These are phyloP conservation scores for Penicillium sp. DNA, from an alignment of 2,329 filamentous ascomycete species.

Conservation along the genomic window DNA sequence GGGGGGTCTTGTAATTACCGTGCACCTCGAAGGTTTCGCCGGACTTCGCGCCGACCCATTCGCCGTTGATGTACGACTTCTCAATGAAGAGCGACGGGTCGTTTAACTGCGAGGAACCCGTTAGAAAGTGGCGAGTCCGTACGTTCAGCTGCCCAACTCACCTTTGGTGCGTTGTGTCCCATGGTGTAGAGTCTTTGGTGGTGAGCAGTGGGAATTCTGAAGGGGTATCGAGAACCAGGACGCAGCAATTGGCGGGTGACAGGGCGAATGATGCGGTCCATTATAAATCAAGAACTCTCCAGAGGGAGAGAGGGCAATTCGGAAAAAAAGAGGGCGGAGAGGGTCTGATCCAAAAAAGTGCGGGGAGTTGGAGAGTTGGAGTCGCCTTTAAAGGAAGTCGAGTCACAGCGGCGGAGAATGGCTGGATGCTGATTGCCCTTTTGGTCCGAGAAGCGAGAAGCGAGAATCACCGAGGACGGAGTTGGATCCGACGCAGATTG, in stretches of 20 bases:
- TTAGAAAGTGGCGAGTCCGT: background rate
- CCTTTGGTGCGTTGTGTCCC: slow-evolving; percentile 43
- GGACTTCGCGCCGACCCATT: slow-evolving; percentile 84
- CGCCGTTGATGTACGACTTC: slow-evolving; percentile 83
- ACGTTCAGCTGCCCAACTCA: slow-evolving; percentile 20
- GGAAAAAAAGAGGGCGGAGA: slow-evolving; percentile 13
- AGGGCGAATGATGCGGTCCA: slow-evolving; percentile 40
- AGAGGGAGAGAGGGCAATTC: slow-evolving; percentile 5
- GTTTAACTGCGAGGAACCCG: slow-evolving; percentile 60
- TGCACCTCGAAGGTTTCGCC: slow-evolving; percentile 89
- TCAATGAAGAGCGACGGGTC: slow-evolving; percentile 82
- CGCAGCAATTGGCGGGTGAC: slow-evolving; percentile 39
- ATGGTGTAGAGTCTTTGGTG: slow-evolving; percentile 45
- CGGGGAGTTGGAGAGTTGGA: slow-evolving; percentile 18
- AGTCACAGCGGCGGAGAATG: background rate
- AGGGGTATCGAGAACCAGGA: slow-evolving; percentile 38
- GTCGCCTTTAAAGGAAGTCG: slow-evolving; percentile 17
- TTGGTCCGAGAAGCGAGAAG: slow-evolving; percentile 20
- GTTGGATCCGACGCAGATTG: slow-evolving; percentile 14
- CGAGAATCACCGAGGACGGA: slow-evolving; percentile 27
- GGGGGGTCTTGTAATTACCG: slow-evolving; percentile 48
- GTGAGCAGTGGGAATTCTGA: slow-evolving; percentile 34
- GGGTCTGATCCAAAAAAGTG: slow-evolving; percentile 12
- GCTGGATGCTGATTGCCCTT: slow-evolving; percentile 25
- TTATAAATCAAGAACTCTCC: slow-evolving; percentile 16